These are phyloP conservation scores for Saturnispora ahearnii DNA, from an alignment of 805 yeast species.

Conservation along the genomic window DNA sequence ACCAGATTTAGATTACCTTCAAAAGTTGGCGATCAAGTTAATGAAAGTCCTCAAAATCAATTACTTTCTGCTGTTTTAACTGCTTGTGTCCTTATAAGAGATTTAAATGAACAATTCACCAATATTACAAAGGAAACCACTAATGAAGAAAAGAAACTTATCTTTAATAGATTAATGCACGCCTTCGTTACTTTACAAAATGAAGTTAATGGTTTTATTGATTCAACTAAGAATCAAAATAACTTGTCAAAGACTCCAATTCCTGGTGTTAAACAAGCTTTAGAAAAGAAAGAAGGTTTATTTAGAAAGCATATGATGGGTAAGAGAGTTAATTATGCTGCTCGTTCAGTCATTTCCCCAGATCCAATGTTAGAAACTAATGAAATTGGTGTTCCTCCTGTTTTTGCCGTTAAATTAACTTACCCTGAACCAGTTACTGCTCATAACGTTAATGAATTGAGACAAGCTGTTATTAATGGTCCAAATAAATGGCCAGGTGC, in stretches of 20 bases:
- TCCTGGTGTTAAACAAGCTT: constrained; percentile 96
- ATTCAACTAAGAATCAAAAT: constrained; percentile 80
- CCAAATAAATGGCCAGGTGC: constrained; percentile 99
- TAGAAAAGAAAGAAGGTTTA: constrained; percentile 97
- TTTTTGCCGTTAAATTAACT: constrained; percentile 88
- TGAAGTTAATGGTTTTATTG: constrained; percentile 90
- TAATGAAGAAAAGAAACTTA: constrained; percentile 52
- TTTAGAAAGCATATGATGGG: constrained; percentile 99
- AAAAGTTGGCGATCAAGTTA: constrained; percentile 91
- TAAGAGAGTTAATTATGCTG: constrained; percentile 97
- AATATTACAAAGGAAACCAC: constrained; percentile 52
- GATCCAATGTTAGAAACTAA: constrained; percentile 97
- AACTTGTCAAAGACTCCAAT: constrained; percentile 59
- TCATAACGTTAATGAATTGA: constrained; percentile 78
- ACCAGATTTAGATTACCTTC: constrained; percentile 96
- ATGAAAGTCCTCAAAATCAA: constrained; percentile 91
- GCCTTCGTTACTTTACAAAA: constrained; percentile 91
- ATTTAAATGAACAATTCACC: constrained; percentile 76
- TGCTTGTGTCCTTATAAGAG: constrained; percentile 76
- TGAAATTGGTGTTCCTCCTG: constrained; percentile 98
- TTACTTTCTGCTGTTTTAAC: constrained; percentile 70
- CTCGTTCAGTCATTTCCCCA: constrained; percentile 97
- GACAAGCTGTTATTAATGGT: constrained; percentile 95
- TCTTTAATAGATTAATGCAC: constrained; percentile 88
- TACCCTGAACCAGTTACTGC: constrained; percentile 98